phyloP scores from a whole-genome alignment of 805 yeast genomes.

The Saccharomycopsis fibuligera region DNA sequence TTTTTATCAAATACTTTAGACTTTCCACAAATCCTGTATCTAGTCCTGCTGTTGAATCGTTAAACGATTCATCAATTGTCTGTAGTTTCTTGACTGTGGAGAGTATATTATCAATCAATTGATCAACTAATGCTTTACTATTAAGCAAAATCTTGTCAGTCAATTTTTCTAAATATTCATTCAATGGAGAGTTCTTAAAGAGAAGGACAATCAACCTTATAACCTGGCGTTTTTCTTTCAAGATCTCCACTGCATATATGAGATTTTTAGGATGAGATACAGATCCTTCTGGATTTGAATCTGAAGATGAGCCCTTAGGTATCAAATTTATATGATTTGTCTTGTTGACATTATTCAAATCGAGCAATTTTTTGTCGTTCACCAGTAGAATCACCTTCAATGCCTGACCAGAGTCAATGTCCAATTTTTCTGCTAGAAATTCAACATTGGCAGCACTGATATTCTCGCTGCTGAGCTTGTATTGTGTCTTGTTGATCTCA shows the following conservation, averaged over 20 bases:
- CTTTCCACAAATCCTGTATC: background rate
- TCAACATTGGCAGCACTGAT: conserved; percentile 6
- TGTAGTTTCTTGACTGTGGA: background rate
- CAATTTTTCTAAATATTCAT: conserved; percentile 1
- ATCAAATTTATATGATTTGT: conserved; percentile 26
- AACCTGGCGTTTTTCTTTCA: conserved; percentile 14
- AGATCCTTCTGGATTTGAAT: conserved; percentile 3
- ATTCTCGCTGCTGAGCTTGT: background rate
- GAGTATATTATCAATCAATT: background rate
- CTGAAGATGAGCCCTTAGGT: conserved; percentile 26
- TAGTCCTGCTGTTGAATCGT: background rate
- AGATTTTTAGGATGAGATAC: conserved; percentile 5
- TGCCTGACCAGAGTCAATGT: conserved; percentile 39
- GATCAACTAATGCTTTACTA: background rate
- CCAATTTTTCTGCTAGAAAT: conserved; percentile 28
- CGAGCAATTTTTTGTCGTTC: conserved; percentile 21
- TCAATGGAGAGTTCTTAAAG: conserved; percentile 10
- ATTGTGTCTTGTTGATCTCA: background rate
- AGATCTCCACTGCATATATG: conserved; percentile 10
- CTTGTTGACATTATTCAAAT: background rate
- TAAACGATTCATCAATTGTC: too few relatives aligned
- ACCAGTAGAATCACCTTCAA: conserved; percentile 42
- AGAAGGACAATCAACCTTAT: conserved; percentile 7
- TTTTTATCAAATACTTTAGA: conserved; percentile 6
- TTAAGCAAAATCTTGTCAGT: background rate